A percentile compares a stretch with the other conserved stretches of the same genome.
These are phyloP conservation scores for Pleurotus djamor DNA, from an alignment of 768 basidiomycete species.

Conservation along the genomic window DNA sequence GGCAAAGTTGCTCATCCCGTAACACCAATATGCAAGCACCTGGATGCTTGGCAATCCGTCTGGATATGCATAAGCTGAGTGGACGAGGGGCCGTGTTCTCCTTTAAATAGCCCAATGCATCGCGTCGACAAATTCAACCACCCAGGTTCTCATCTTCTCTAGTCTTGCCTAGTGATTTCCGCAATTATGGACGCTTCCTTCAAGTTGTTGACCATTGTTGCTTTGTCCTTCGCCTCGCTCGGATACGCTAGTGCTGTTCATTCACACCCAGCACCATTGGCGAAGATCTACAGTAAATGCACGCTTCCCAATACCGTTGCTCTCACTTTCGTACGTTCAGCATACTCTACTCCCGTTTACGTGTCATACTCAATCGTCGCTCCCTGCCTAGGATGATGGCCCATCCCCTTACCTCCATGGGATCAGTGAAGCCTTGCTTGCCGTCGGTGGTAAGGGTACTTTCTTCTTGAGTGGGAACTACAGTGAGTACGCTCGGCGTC, in stretches of 20 bases:
- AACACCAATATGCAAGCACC: too few relatives aligned
- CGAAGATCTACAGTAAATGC: constrained; percentile 20
- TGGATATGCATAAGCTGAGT: too few relatives aligned
- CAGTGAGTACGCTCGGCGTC: background rate
- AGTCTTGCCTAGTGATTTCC: too few relatives aligned
- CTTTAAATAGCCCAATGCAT: too few relatives aligned
- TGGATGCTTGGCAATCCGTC: too few relatives aligned
- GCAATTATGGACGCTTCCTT: too few relatives aligned
- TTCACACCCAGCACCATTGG: background rate
- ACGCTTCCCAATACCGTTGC: constrained; percentile 23
- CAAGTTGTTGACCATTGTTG: too few relatives aligned
- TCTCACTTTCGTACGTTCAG: constrained; percentile 22
- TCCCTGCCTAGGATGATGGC: constrained; percentile 19
- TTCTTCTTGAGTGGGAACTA: constrained; percentile 25
- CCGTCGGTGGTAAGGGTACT: constrained; percentile 23
- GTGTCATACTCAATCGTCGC: background rate
- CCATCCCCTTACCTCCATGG: constrained; percentile 17
- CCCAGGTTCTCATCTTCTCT: too few relatives aligned
- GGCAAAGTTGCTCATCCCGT: too few relatives aligned
- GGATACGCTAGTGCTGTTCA: background rate
- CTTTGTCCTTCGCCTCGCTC: background rate
- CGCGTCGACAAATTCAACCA: too few relatives aligned
- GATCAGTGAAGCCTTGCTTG: constrained; percentile 15
- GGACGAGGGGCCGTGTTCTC: too few relatives aligned
- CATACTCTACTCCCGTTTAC: background rate